Conservation (phyloP, 495 filamentous ascomycete species). For the Penicillium malachiteum region DNA sequence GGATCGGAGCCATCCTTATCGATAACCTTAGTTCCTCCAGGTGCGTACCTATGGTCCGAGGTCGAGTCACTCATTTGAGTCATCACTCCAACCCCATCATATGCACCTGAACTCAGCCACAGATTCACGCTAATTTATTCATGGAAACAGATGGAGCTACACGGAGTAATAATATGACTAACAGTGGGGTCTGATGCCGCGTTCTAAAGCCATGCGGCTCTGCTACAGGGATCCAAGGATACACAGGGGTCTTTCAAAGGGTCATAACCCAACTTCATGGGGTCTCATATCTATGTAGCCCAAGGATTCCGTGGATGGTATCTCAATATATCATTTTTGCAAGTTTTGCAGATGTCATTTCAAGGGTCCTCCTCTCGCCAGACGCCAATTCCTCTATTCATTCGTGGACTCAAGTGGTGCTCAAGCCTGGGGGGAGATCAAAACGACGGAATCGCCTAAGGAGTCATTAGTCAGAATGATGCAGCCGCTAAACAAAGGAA, state of each 20-base stretch:
- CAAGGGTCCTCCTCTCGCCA: conserved; percentile 18
- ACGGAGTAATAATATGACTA: conserved; percentile 23
- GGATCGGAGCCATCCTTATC: conserved; percentile 37
- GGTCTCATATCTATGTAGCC: conserved; percentile 32
- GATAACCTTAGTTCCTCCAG: conserved; percentile 21
- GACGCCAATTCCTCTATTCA: conserved; percentile 23
- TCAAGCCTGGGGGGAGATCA: conserved; percentile 79
- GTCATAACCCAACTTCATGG: conserved; percentile 29
- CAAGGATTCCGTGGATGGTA: conserved; percentile 27
- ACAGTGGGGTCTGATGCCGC: conserved; percentile 2
- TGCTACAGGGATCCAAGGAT: neutral
- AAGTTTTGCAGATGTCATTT: conserved; percentile 3
- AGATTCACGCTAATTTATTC: neutral
- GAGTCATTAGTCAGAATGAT: conserved; percentile 2
- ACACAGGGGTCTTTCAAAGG: conserved; percentile 1
- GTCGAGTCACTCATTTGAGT: conserved; percentile 30
- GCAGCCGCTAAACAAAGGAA: neutral
- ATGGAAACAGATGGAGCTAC: conserved; percentile 9
- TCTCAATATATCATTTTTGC: conserved; percentile 11
- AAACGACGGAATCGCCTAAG: conserved; percentile 89
- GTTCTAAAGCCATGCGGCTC: conserved; percentile 14
- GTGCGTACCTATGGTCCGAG: neutral
- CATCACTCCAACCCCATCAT: conserved; percentile 15
- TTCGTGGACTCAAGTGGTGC: conserved; percentile 12
- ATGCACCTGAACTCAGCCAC: conserved; percentile 1